A percentile compares a stretch with the other conserved stretches of the same genome.
Evolutionary conservation across 1,139 yeast species (phyloP).

Genomic region (Eremothecium sinecaudum): DNA sequence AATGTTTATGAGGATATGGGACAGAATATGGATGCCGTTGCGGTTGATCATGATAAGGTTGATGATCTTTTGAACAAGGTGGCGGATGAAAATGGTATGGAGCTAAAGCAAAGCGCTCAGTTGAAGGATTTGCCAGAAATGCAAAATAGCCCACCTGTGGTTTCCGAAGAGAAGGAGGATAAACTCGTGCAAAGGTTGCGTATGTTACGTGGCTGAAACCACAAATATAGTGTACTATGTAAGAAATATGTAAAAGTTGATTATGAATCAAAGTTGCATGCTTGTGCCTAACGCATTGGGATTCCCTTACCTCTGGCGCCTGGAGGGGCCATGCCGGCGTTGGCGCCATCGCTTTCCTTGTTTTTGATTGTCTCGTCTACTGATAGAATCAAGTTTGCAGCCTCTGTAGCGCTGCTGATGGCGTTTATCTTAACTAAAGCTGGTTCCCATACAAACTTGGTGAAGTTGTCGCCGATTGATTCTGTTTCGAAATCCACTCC

Average conservation of each 20-base stretch:
- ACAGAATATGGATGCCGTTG: conserved; percentile 72
- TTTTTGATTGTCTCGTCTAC: conserved; percentile 94
- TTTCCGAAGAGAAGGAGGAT: conserved; percentile 76
- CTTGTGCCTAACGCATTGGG: conserved; percentile 31
- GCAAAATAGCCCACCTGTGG: conserved; percentile 23
- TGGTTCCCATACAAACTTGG: conserved; percentile 94
- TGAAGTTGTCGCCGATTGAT: conserved; percentile 73
- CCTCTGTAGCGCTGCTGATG: conserved; percentile 94
- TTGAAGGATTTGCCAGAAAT: conserved; percentile 44
- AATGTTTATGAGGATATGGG: conserved; percentile 90
- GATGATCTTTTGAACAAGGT: conserved; percentile 85
- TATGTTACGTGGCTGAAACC: conserved; percentile 48
- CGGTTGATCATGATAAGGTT: conserved; percentile 82
- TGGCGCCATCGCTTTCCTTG: conserved; percentile 52
- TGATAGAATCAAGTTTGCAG: conserved; percentile 81
- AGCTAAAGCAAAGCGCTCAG: conserved; percentile 62
- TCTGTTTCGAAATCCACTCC: conserved; percentile 90
- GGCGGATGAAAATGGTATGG: conserved; percentile 97
- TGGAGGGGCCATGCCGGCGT: conserved; percentile 41
- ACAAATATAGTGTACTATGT: conserved; percentile 2
- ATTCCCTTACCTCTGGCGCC: conserved; percentile 57
- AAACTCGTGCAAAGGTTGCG: conserved; percentile 76
- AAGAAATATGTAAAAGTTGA: conserved; percentile 6
- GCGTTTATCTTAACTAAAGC: conserved; percentile 90
- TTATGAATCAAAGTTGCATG: conserved; percentile 6